Conservation (phyloP, 1,139 yeast genomes). For the Yamadazyma buinensis region DNA sequence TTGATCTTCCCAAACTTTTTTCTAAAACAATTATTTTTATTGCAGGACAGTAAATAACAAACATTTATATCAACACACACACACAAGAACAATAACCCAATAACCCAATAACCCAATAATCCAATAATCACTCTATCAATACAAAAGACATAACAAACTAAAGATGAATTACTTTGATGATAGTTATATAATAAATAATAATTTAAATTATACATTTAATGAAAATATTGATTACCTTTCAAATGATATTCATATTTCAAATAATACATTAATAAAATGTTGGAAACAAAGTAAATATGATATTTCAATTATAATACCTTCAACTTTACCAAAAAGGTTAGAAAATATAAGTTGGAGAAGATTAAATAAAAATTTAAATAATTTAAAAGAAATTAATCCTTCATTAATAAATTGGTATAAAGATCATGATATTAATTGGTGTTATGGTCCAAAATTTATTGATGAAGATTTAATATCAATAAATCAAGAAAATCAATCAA, state of each 20-base stretch:
- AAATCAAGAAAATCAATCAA: neutral
- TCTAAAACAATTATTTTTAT: too few relatives aligned
- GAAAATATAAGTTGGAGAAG: conserved; percentile 43
- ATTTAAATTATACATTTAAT: conserved; percentile 15
- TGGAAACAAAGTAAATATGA: conserved; percentile 19
- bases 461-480: conserved; percentile 8
- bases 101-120: neutral
- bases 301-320: conserved; percentile 23
- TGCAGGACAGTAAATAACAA: too few relatives aligned
- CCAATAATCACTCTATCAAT: too few relatives aligned
- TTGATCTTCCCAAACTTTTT: too few relatives aligned
- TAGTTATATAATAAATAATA: conserved; percentile 16
- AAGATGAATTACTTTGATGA: conserved; percentile 21
- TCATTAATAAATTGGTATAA: conserved; percentile 42
- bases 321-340: conserved; percentile 25
- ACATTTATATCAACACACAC: too few relatives aligned
- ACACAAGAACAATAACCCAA: too few relatives aligned
- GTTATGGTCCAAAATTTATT: conserved; percentile 38
- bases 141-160: too few relatives aligned
- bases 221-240: conserved; percentile 38
- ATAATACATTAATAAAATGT: conserved; percentile 13
- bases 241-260: conserved; percentile 13
- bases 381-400: conserved; percentile 30
- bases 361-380: conserved; percentile 29
- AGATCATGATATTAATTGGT: conserved; percentile 43